Conservation (phyloP, 306 rosid species). For the Pachyrhizus erosus region DNA sequence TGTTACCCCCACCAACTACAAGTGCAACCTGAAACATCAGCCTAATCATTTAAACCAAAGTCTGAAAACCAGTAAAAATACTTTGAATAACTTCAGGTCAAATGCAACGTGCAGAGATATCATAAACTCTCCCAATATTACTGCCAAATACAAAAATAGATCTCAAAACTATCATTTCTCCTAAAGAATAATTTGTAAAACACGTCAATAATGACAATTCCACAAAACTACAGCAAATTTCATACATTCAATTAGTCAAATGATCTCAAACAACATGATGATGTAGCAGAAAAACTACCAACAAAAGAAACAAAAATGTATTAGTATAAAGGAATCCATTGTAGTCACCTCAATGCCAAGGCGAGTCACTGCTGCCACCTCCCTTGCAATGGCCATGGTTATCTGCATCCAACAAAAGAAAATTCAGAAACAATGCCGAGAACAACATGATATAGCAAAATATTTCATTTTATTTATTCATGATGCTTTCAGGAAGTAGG, state of each 20-base stretch:
- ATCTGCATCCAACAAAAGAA: slow-evolving; percentile 50
- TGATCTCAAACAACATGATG: slow-evolving; percentile 13
- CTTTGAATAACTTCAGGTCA: slow-evolving; percentile 2
- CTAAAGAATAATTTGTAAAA: slow-evolving; percentile 16
- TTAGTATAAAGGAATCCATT: background rate
- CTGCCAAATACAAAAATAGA: background rate
- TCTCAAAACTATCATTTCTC: background rate
- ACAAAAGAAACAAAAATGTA: background rate
- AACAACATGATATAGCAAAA: background rate
- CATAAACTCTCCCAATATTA: slow-evolving; percentile 15
- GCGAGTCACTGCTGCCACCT: slow-evolving; percentile 93
- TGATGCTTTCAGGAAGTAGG: background rate
- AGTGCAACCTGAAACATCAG: slow-evolving; percentile 84
- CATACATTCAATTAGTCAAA: slow-evolving; percentile 9
- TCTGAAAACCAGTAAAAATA: slow-evolving; percentile 21
- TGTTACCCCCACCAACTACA: slow-evolving; percentile 97
- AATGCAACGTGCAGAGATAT: slow-evolving; percentile 34
- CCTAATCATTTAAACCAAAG: slow-evolving; percentile 33
- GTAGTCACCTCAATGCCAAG: slow-evolving; percentile 91
- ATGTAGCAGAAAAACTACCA: slow-evolving; percentile 3
- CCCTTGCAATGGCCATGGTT: slow-evolving; percentile 95
- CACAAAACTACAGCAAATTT: slow-evolving; percentile 16
- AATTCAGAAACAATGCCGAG: slow-evolving; percentile 33
- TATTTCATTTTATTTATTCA: background rate
- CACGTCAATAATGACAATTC: background rate